phyloP scores from a whole-genome alignment of 306 rosid species.

The Aeschynomene evenia region DNA sequence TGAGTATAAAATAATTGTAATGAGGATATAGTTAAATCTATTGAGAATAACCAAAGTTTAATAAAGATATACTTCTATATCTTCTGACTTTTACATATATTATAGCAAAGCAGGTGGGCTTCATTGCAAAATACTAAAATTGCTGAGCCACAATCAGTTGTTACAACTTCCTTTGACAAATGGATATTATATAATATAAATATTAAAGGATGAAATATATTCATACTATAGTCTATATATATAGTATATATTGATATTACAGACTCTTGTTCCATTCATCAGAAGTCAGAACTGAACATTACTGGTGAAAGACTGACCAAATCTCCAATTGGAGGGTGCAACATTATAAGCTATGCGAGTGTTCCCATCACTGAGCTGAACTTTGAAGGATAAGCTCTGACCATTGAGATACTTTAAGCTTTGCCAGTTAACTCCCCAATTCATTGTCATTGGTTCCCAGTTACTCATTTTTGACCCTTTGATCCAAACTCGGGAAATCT shows the following conservation, averaged over 20 bases:
- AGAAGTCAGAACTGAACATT: slow-evolving; percentile 27
- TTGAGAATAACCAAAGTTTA: background rate
- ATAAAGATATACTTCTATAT: background rate
- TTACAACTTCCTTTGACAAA: background rate
- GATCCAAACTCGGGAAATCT: slow-evolving; percentile 49
- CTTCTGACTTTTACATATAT: background rate
- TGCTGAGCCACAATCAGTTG: slow-evolving; percentile 34
- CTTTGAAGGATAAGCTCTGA: slow-evolving; percentile 55
- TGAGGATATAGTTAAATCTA: background rate
- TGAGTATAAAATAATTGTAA: slow-evolving; percentile 14
- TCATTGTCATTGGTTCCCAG: slow-evolving; percentile 59
- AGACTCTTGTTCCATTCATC: background rate
- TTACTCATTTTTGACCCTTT: slow-evolving; percentile 46
- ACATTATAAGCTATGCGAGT: slow-evolving; percentile 36
- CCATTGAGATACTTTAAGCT: slow-evolving; percentile 53
- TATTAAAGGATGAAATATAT: background rate
- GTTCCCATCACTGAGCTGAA: slow-evolving; percentile 44
- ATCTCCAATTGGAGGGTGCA: slow-evolving; percentile 54
- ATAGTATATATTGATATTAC: too few species aligned
- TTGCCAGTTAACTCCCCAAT: slow-evolving; percentile 64
- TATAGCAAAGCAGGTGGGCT: slow-evolving; percentile 22
- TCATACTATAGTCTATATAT: too few species aligned
- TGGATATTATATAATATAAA: background rate
- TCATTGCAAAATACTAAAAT: slow-evolving; percentile 23
- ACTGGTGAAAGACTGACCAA: slow-evolving; percentile 55